Conservation (phyloP, 768 basidiomycete genomes). For the Psilocybe sp. region DNA sequence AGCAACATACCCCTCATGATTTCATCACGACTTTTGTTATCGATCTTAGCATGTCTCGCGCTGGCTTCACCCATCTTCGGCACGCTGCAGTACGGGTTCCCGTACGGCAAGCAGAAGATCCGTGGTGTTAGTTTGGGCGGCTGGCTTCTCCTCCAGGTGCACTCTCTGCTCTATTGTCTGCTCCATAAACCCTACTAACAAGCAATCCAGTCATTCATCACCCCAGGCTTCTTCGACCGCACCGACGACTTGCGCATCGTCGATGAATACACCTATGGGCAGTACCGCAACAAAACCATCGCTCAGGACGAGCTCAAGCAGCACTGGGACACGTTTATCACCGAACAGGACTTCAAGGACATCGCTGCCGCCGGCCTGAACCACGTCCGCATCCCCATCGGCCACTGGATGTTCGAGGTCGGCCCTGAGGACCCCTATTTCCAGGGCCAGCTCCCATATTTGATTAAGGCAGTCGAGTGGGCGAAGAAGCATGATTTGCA, state of each 20-base stretch:
- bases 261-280: slow-evolving; percentile 13
- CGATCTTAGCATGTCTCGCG: slow-evolving; percentile 1
- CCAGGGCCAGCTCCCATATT: slow-evolving; percentile 69
- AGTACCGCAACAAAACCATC: slow-evolving; percentile 2
- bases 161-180: background rate
- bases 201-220: slow-evolving; percentile 8
- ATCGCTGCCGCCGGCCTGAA: slow-evolving; percentile 79
- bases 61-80: slow-evolving; percentile 1
- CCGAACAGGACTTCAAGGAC: slow-evolving; percentile 68
- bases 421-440: slow-evolving; percentile 72
- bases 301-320: slow-evolving; percentile 34
- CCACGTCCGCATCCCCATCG: slow-evolving; percentile 80
- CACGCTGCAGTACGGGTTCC: slow-evolving; percentile 7
- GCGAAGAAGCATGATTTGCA: slow-evolving; percentile 69
- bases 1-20: too few relatives aligned
- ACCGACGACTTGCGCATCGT: slow-evolving; percentile 7
- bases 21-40: background rate
- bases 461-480: slow-evolving; percentile 64
- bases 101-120: slow-evolving; percentile 12
- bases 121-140: slow-evolving; percentile 15
- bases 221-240: slow-evolving; percentile 10
- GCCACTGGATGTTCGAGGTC: slow-evolving; percentile 87
- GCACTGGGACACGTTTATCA: slow-evolving; percentile 84
- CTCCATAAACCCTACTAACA: background rate
- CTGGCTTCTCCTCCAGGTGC: slow-evolving; percentile 13